A percentile compares a stretch with the other conserved stretches of the same genome.
Conservation (phyloP, 1,139 yeast species). For the Entelexis paramagnoliae region DNA sequence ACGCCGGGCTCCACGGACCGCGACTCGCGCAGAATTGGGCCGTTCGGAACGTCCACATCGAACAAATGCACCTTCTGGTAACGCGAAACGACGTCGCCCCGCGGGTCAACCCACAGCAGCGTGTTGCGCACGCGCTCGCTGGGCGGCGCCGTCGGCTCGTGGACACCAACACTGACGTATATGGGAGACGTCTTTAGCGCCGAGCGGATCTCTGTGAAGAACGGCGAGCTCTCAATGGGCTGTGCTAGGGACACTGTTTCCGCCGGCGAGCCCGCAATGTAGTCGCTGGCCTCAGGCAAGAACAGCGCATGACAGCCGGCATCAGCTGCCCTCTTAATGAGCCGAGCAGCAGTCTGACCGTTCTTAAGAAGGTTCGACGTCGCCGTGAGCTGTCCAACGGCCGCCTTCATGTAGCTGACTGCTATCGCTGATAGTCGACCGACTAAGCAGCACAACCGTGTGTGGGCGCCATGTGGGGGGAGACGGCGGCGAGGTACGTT, state of each 20-base stretch:
- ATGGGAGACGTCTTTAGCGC: slow-evolving; percentile 38
- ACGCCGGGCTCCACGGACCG: slow-evolving; percentile 76
- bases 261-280: slow-evolving; percentile 56
- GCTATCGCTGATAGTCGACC: not conserved
- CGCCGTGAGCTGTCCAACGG: slow-evolving; percentile 71
- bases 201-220: slow-evolving; percentile 38
- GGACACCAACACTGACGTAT: slow-evolving; percentile 63
- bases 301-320: slow-evolving; percentile 56
- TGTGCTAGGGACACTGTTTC: slow-evolving; percentile 55
- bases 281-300: slow-evolving; percentile 90
- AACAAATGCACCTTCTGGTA: slow-evolving; percentile 84
- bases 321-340: slow-evolving; percentile 53
- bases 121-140: slow-evolving; percentile 52
- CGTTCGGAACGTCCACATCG: slow-evolving; percentile 61
- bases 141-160: slow-evolving; percentile 48
- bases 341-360: slow-evolving; percentile 45
- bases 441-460: slow-evolving; percentile 5
- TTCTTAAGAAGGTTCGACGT: slow-evolving; percentile 53
- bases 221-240: slow-evolving; percentile 42
- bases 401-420: slow-evolving; percentile 10
- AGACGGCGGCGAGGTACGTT: too few species aligned
- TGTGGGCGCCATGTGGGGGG: too few species aligned
- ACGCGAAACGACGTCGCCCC: slow-evolving; percentile 53
- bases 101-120: slow-evolving; percentile 55
- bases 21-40: slow-evolving; percentile 56